Evolutionary conservation across 1,284 basidiomycete species (phyloP).

Genomic region (Austroboletus rostrupii): DNA sequence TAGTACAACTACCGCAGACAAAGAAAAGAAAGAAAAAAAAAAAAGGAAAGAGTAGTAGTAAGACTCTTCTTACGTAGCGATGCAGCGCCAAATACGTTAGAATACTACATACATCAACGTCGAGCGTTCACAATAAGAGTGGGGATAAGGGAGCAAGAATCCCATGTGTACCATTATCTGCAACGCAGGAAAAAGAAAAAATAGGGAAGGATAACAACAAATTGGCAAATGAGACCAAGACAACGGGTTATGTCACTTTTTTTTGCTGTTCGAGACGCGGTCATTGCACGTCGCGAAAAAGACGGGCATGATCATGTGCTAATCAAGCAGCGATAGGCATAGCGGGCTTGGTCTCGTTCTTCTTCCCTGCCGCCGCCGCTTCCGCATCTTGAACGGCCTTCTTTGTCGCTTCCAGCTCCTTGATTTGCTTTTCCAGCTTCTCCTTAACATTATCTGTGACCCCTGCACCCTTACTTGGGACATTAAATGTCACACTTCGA

Average conservation of each 20-base stretch:
- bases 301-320: background rate
- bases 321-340: constrained; percentile 45
- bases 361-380: constrained; percentile 48
- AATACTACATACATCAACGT: constrained; percentile 24
- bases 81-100: constrained; percentile 11
- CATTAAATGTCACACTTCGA: constrained; percentile 66
- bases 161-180: constrained; percentile 13
- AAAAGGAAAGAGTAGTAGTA: background rate
- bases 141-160: constrained; percentile 1
- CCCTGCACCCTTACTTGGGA: constrained; percentile 25
- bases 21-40: constrained; percentile 10
- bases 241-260: constrained; percentile 17
- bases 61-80: background rate
- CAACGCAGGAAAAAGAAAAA: background rate
- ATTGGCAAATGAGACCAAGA: constrained; percentile 16
- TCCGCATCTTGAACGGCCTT: constrained; percentile 56
- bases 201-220: constrained; percentile 20
- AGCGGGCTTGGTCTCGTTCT: constrained; percentile 48
- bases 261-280: too few species aligned
- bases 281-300: background rate
- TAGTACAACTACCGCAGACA: constrained; percentile 13
- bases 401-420: constrained; percentile 56
- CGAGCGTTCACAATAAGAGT: constrained; percentile 11
- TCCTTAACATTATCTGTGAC: constrained; percentile 40
- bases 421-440: constrained; percentile 54